phyloP scores from a whole-genome alignment of 345 rosid genomes.

The Raphanus sativus region DNA sequence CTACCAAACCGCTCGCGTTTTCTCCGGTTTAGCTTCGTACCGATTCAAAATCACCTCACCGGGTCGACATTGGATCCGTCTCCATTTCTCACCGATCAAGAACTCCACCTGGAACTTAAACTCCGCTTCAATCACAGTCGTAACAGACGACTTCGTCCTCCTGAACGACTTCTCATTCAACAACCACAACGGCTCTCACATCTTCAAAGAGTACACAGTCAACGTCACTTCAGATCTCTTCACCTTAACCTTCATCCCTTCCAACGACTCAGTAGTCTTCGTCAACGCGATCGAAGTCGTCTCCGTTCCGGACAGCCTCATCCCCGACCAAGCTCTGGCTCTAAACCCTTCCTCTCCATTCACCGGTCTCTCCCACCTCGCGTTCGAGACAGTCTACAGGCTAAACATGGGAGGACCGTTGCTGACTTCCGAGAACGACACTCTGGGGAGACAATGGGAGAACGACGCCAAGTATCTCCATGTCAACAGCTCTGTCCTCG shows the following conservation, averaged over 20 bases:
- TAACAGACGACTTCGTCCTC: slow-evolving; percentile 80
- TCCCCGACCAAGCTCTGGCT: slow-evolving; percentile 76
- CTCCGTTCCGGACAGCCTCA: slow-evolving; percentile 70
- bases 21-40: slow-evolving; percentile 68
- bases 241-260: slow-evolving; percentile 67
- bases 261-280: slow-evolving; percentile 71
- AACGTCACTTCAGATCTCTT: slow-evolving; percentile 69
- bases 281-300: slow-evolving; percentile 93
- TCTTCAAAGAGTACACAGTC: slow-evolving; percentile 91
- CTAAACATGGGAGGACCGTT: slow-evolving; percentile 92
- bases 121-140: slow-evolving; percentile 62
- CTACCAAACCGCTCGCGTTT: slow-evolving; percentile 80
- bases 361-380: slow-evolving; percentile 66
- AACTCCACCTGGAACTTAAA: slow-evolving; percentile 54
- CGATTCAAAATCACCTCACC: slow-evolving; percentile 57
- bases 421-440: slow-evolving; percentile 81
- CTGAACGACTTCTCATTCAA: slow-evolving; percentile 79
- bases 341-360: slow-evolving; percentile 59
- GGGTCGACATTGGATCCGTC: slow-evolving; percentile 98
- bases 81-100: slow-evolving; percentile 72
- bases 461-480: slow-evolving; percentile 76
- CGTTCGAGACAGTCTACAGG: slow-evolving; percentile 85
- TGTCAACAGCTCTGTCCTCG: slow-evolving; percentile 79
- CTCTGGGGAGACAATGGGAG: slow-evolving; percentile 91
- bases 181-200: slow-evolving; percentile 52